phyloP scores from a whole-genome alignment of 2,329 filamentous ascomycete genomes.

The Aspergillus sojae region DNA sequence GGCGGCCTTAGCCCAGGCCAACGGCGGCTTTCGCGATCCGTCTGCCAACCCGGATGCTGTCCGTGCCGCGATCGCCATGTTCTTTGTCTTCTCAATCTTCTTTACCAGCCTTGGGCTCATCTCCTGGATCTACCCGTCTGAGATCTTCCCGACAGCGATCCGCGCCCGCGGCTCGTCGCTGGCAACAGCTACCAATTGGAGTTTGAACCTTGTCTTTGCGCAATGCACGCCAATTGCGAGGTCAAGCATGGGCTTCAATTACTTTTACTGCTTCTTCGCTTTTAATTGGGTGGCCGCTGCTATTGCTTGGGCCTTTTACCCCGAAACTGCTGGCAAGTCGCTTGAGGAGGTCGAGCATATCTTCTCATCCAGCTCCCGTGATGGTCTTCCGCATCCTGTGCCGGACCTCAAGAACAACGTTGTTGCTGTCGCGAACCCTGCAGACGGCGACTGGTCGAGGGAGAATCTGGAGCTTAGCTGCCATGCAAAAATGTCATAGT shows the following conservation, averaged over 20 bases:
- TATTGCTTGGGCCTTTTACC: constrained; percentile 38
- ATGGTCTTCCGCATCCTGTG: neutral
- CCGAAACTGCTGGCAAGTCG: constrained; percentile 34
- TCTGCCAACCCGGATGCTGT: constrained; percentile 39
- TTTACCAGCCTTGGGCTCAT: constrained; percentile 50
- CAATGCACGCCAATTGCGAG: constrained; percentile 53
- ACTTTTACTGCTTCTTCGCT: constrained; percentile 54
- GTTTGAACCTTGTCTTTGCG: constrained; percentile 51
- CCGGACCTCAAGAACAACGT: neutral
- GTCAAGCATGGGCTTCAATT: constrained; percentile 48
- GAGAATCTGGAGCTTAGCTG: neutral
- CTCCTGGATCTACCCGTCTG: constrained; percentile 51
- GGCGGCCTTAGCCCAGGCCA: constrained; percentile 41
- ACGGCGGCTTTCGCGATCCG: constrained; percentile 33
- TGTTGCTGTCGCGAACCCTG: neutral
- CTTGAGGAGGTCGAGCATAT: constrained; percentile 37
- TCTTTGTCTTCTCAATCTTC: constrained; percentile 51
- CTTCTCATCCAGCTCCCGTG: constrained; percentile 15
- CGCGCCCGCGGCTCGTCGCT: constrained; percentile 47
- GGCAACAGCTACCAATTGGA: constrained; percentile 52
- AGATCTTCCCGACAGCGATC: constrained; percentile 50
- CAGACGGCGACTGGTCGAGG: neutral
- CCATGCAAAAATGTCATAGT: neutral
- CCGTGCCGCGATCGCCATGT: constrained; percentile 51
- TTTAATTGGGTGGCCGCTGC: constrained; percentile 50